Base-by-base conservation (phyloP, 805 yeast genomes). In the Suhomyces xylopsoci region DNA sequence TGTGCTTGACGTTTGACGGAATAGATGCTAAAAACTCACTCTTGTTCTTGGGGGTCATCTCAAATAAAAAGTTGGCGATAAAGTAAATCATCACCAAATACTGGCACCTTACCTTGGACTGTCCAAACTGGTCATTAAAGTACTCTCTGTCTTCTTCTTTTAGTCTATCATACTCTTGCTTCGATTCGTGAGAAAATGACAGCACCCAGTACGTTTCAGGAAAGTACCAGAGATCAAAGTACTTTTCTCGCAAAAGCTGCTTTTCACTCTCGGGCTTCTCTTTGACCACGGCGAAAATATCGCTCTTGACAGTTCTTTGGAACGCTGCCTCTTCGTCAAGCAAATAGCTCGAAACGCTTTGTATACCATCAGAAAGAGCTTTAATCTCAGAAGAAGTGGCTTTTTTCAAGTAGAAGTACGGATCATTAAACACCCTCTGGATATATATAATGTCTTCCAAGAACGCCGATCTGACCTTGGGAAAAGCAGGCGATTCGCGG, bases 201-300 rank as follows among this genome's bases (percentile, higher is more conserved):
- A 76, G 63, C 1, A 62, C 47, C 65, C 70, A 71, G 57, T 74
- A 76, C 8, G 58, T 57, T 49, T 76, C 79, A 1, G 79, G 74
- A 46, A 67, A 69, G 52, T 68, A 73, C 32, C 55, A 49, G 26
- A 55, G 53, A 0, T 56, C 45, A 3, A 52, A 19, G 47, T 62
- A 66, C 50, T 67, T 69, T 43, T 54, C 50, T 2, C 47, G 40
- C 20, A 65, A 55, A 20, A 58, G 57, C 38, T 43, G 32, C 20
- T 47, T 44, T 20, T 65, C 66, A 2, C 45, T 50, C 19, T 58
- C 60, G 1, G 61, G 34, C 22, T 54, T 51, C 3, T 62, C 62
- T 14, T 56, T 47, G 4, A 49, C 48, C 1, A 66, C 56, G 3
- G 47, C 47, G 30, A 50, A 58, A 6, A 47, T 54, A 46, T 71